Evolutionary conservation across 345 rosid species (phyloP).

Genomic region (Sisymbrium irio): DNA sequence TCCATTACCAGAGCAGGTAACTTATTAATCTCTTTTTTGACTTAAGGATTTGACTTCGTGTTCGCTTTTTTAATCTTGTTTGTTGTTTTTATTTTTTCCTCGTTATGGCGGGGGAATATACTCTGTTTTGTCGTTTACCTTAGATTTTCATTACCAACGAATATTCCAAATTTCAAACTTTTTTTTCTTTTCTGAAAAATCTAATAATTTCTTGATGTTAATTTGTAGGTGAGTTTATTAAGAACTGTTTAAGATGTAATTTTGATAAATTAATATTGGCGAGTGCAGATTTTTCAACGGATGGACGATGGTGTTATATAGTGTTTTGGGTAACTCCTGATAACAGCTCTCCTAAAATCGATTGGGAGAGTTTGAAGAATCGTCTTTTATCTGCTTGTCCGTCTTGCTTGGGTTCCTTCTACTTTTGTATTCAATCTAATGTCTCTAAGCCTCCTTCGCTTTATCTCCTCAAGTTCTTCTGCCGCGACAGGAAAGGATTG

Average conservation of each 20-base stretch:
- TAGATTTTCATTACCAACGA: background rate
- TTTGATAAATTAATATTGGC: background rate
- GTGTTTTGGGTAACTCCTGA: slow-evolving; percentile 63
- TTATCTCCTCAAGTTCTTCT: slow-evolving; percentile 58
- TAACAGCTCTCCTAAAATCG: slow-evolving; percentile 31
- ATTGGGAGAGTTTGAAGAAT: slow-evolving; percentile 64
- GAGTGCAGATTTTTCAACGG: slow-evolving; percentile 66
- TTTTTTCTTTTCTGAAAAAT: background rate
- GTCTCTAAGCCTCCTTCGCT: slow-evolving; percentile 44
- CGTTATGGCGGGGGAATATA: slow-evolving; percentile 11
- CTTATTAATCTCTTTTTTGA: too few relatives aligned
- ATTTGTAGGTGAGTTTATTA: background rate
- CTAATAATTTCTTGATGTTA: background rate
- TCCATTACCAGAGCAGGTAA: slow-evolving; percentile 59
- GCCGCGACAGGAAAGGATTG: slow-evolving; percentile 59
- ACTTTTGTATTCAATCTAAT: slow-evolving; percentile 37
- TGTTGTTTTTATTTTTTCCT: background rate
- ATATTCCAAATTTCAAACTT: slow-evolving; percentile 6
- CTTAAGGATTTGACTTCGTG: background rate
- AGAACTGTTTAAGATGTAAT: background rate
- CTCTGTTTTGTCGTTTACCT: slow-evolving; percentile 28
- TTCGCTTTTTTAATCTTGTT: background rate
- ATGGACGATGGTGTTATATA: slow-evolving; percentile 78
- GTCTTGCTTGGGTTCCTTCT: slow-evolving; percentile 42
- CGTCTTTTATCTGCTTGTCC: slow-evolving; percentile 61